Base-by-base conservation (phyloP, 1,284 basidiomycete genomes). In the Marasmius sp. region DNA sequence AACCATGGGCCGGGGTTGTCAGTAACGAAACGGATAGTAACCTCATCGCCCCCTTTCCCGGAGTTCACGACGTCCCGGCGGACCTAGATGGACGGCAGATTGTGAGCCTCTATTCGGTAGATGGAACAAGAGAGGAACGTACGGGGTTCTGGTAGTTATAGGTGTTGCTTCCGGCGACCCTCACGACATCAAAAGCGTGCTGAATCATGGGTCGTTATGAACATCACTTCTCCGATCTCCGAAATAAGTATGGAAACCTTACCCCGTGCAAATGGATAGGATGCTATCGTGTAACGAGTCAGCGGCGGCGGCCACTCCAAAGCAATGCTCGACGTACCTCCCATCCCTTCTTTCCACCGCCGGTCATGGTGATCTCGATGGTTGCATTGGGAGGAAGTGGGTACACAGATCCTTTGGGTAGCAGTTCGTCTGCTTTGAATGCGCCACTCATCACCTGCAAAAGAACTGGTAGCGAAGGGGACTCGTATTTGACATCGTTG, bases 261-360 rank as follows among this genome's bases (percentile, higher is more conserved):
- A 72, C 70, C 3, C 72, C 71, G 52, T 75, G 74, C 27, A 74
- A 60, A 63, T 75, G 74, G 61, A 75, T 69, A 11, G 71, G 70
- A 64, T 74, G 71, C 69, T 70, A 37, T 16, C 14, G 57, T 11
- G 27, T 27, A 27, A 49, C 52, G 27, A 37, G 45, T 27, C 5
- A 27, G 27, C 27, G 27, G 27, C 27, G 27, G 27, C 27, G 27
- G 27, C 27, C 27, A 27, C 27, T 27, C 27, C 27, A 27, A 27
- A 27, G 27, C 27, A 27, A 27, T 5, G 27, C 27, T 27, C 5
- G 27, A 27, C 27, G 27, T 27, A 27, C 27, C 27, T 27, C 27
- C 27, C 34, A 48, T 12, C 64, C 68, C 43, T 50, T 20, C 8
- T 63, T 62, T 18, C 59, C 64, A 5, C 60, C 68, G 18, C 52